A percentile compares a stretch with the other conserved stretches of the same genome.
These are phyloP conservation scores for Oenanthe javanica DNA, from an alignment of 140 eudicot species.

Conservation along the genomic window DNA sequence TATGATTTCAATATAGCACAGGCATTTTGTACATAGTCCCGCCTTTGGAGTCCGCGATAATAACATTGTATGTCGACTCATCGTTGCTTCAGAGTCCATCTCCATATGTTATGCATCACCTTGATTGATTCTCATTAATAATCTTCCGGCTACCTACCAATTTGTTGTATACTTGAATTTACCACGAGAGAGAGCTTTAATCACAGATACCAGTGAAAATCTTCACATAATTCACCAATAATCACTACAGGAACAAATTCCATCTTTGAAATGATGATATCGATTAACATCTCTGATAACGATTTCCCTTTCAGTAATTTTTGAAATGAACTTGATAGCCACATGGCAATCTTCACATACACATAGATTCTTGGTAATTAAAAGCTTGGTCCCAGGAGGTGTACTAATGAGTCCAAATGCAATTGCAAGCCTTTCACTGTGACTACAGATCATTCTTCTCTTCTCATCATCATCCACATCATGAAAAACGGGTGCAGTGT, in stretches of 20 bases:
- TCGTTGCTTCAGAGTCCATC: background rate
- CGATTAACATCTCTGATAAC: conserved; percentile 73
- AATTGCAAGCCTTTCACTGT: conserved; percentile 75
- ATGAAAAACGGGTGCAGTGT: conserved; percentile 49
- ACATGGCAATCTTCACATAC: conserved; percentile 88
- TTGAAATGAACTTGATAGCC: conserved; percentile 69
- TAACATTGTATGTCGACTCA: background rate
- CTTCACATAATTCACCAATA: conserved; percentile 41
- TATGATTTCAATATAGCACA: background rate
- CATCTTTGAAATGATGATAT: conserved; percentile 77
- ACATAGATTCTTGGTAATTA: conserved; percentile 59
- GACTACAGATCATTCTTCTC: conserved; percentile 53
- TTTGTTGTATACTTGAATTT: background rate
- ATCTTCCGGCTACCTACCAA: background rate
- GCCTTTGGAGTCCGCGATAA: background rate
- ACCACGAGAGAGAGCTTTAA: background rate
- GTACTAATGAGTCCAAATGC: conserved; percentile 77
- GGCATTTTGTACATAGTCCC: background rate
- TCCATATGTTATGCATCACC: background rate
- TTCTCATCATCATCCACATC: conserved; percentile 87
- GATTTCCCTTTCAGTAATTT: conserved; percentile 59
- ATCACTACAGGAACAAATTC: conserved; percentile 77
- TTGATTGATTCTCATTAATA: background rate
- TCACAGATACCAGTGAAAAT: background rate
- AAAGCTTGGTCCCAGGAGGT: conserved; percentile 39